Evolutionary conservation across 768 basidiomycete genomes (phyloP).

Genomic region (Phylloporus scabripes): DNA sequence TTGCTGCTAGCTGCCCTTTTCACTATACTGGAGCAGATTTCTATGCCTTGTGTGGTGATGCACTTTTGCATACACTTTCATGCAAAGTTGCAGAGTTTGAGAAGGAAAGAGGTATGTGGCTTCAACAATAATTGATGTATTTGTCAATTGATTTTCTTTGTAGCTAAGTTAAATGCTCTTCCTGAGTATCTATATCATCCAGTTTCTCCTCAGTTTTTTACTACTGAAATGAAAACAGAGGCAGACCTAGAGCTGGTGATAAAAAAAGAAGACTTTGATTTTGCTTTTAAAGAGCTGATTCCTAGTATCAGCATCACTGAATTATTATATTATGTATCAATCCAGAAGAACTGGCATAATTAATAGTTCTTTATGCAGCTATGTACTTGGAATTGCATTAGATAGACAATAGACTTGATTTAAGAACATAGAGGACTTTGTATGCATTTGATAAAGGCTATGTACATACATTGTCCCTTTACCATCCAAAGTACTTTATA

Average conservation of each 20-base stretch:
- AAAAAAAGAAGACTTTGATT: conserved; percentile 64
- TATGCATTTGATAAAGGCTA: too few species aligned
- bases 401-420: too few species aligned
- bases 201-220: conserved; percentile 85
- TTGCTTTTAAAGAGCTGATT: conserved; percentile 62
- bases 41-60: conserved; percentile 95
- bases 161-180: conserved; percentile 40
- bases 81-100: conserved; percentile 80
- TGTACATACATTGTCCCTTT: too few species aligned
- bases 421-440: too few species aligned
- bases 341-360: conserved; percentile 32
- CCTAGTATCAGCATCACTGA: conserved; percentile 84
- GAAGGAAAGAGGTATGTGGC: conserved; percentile 52
- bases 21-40: conserved; percentile 98
- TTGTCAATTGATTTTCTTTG: neutral
- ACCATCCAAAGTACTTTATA: too few species aligned
- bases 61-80: conserved; percentile 92
- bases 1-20: conserved; percentile 79
- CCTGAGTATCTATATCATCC: conserved; percentile 45
- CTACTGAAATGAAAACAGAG: conserved; percentile 70
- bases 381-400: too few species aligned
- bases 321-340: conserved; percentile 73
- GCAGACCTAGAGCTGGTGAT: conserved; percentile 77
- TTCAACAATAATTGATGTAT: conserved; percentile 11
- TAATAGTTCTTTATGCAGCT: neutral